Base-by-base conservation (phyloP, 2,329 filamentous ascomycete genomes). In the Colletotrichum theobromicola region DNA sequence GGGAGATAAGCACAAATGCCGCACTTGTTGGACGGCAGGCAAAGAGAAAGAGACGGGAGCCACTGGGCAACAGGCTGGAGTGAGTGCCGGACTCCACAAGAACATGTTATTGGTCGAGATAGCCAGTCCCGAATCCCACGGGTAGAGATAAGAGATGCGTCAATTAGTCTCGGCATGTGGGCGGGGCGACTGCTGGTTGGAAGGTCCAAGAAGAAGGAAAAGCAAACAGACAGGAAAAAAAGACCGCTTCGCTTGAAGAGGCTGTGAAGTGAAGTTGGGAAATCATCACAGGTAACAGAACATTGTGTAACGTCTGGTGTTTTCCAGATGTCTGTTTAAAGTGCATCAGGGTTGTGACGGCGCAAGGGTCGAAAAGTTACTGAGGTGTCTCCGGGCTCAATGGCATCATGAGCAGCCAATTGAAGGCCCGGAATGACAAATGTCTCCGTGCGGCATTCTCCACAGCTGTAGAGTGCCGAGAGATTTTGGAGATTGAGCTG, bases 1-100 rank as follows among this genome's bases (percentile, higher is more conserved):
- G 34, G 6, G 21, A 74, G 72, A 74, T 74, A 74, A 74, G 61
- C 62, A 72, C 68, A 74, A 74, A 72, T 74, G 63, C 62, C 68
- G 62, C 72, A 74, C 21, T 18, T 15, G 12, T 7, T 35, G 24
- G 37, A 28, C 37, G 53, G 65, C 53, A 35, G 42, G 55, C 50
- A 67, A 50, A 21, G 9, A 37, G 15, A n/a, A n/a, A 35, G 5
- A 46, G 57, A 37, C 42, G 42, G 42, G 10, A 50, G 42, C 42
- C 42, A 50, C 42, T 50, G n/a, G n/a, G n/a, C 42, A 50, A 50
- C 42, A 26, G 34, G n/a, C 10, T 42, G 53, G 53, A 67, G 18
- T 62, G 62, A 67, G 18, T 62, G 62, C 68, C 62, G 46, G 30
- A 57, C 34, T 63, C 72, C 72, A 66, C 57, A 12, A 32, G n/a